phyloP scores from a whole-genome alignment of 805 yeast genomes.

The Limtongozyma cylindracea region DNA sequence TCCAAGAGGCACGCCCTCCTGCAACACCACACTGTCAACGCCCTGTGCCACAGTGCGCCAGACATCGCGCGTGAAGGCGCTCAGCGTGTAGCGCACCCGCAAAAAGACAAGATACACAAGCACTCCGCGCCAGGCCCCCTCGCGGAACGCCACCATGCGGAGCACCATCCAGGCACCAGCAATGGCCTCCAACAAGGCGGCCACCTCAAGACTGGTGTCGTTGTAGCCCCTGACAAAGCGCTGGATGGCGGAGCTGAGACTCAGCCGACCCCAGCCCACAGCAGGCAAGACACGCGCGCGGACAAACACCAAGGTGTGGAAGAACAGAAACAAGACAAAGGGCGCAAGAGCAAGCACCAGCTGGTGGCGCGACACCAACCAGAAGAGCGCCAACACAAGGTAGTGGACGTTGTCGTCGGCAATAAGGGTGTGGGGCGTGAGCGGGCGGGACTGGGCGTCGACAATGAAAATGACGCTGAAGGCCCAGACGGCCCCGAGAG shows the following conservation, averaged over 20 bases:
- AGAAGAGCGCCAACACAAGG: constrained; percentile 26
- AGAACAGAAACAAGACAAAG: constrained; percentile 49
- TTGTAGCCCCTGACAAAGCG: constrained; percentile 11
- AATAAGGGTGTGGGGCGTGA: constrained; percentile 27
- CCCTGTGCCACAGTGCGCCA: too few relatives aligned
- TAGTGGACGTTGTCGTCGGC: constrained; percentile 53
- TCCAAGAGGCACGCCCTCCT: too few relatives aligned
- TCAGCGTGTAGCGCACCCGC: constrained; percentile 55
- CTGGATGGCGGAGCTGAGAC: constrained; percentile 13
- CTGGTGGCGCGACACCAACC: constrained; percentile 23
- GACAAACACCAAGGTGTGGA: constrained; percentile 57
- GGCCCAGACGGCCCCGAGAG: constrained; percentile 19
- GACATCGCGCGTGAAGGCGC: constrained; percentile 46
- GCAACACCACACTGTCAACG: too few relatives aligned
- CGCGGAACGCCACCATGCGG: constrained; percentile 32
- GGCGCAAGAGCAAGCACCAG: constrained; percentile 43
- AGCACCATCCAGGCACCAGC: constrained; percentile 19
- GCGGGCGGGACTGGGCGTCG: constrained; percentile 50
- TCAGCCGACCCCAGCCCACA: constrained; percentile 11
- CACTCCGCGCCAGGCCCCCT: constrained; percentile 34
- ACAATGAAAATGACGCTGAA: constrained; percentile 35
- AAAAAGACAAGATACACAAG: constrained; percentile 33
- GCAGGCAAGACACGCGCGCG: constrained; percentile 45
- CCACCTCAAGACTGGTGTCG: constrained; percentile 12
- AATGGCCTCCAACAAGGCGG: constrained; percentile 12